Conservation (phyloP, 345 rosid genomes). For the Gossypium thurberi region DNA sequence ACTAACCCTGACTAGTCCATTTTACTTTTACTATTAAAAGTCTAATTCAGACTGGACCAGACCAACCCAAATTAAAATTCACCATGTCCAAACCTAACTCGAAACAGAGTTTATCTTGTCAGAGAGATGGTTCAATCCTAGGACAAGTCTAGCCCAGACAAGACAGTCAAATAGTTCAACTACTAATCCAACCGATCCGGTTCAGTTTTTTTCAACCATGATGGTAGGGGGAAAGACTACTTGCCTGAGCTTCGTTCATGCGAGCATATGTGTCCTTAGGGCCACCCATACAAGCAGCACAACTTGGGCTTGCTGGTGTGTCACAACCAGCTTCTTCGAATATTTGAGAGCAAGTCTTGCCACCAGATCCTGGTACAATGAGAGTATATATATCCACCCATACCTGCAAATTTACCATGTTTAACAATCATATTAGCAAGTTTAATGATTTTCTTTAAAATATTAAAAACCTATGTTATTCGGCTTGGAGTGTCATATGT, state of each 20-base stretch:
- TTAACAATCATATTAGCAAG: background rate
- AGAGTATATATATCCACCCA: slow-evolving; percentile 91
- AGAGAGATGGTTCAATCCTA: background rate
- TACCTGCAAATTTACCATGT: slow-evolving; percentile 37
- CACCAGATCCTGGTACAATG: slow-evolving; percentile 91
- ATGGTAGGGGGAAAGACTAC: slow-evolving; percentile 9
- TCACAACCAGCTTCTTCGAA: slow-evolving; percentile 98
- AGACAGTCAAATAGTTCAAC: no score
- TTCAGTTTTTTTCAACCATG: background rate
- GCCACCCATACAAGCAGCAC: slow-evolving; percentile 99
- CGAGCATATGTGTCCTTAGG: slow-evolving; percentile 93
- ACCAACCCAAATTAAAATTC: no score
- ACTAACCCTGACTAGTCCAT: no score
- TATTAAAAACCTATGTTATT: no score
- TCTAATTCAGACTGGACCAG: no score
- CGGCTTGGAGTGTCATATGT: no score
- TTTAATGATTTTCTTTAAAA: no score
- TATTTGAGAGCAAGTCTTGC: slow-evolving; percentile 93
- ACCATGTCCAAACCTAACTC: no score
- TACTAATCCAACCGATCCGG: background rate
- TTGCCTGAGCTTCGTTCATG: slow-evolving; percentile 74
- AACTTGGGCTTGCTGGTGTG: slow-evolving; percentile 88
- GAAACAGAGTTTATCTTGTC: no score
- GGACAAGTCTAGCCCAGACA: background rate
- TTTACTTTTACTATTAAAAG: no score